Conservation (phyloP, 1,139 yeast genomes). For the Hyphopichia khmerensis region DNA sequence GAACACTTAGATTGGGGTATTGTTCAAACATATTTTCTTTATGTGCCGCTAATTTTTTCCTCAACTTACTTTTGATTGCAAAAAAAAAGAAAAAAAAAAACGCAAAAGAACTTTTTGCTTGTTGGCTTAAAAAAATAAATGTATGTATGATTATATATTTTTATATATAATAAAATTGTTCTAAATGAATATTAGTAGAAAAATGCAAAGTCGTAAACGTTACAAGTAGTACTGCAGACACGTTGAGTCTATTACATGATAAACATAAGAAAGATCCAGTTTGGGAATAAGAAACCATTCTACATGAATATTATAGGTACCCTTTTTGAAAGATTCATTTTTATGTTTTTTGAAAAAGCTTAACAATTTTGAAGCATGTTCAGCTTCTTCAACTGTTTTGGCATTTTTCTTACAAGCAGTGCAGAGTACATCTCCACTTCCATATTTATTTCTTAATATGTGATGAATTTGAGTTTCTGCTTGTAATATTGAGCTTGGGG, state of each 20-base stretch:
- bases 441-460: constrained; percentile 32
- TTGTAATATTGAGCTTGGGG: constrained; percentile 21
- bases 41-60: not conserved
- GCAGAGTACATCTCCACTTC: constrained; percentile 45
- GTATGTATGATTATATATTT: constrained; percentile 2
- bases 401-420: constrained; percentile 27
- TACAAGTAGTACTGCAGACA: constrained; percentile 12
- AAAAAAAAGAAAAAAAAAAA: not conserved
- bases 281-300: constrained; percentile 64
- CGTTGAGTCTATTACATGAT: constrained; percentile 35
- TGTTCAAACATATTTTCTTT: not conserved
- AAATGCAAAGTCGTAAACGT: constrained; percentile 2
- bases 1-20: constrained; percentile 62
- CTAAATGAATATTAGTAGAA: constrained; percentile 3
- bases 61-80: not conserved
- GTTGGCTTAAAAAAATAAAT: not conserved
- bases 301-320: constrained; percentile 39
- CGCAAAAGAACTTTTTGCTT: not conserved
- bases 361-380: not conserved
- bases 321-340: constrained; percentile 11
- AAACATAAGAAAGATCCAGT: constrained; percentile 34
- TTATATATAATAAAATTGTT: constrained; percentile 3
- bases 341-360: not conserved
- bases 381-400: constrained; percentile 1
- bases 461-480: constrained; percentile 46